Evolutionary conservation across 306 rosid genomes (phyloP).

Genomic region (Cucumis hystrix): DNA sequence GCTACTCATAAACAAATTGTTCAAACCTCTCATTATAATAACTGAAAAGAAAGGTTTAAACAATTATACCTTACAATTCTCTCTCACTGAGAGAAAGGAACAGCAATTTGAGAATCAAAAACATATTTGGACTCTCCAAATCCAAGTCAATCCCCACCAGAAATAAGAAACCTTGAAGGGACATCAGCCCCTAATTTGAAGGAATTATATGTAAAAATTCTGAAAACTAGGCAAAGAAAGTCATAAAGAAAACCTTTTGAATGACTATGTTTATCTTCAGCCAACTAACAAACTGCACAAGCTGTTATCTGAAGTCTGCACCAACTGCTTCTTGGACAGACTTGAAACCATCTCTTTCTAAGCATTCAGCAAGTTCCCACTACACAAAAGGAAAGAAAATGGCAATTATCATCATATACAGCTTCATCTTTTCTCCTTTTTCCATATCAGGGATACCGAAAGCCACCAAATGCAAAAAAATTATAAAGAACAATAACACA

Average conservation of each 20-base stretch:
- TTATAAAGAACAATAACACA: background rate
- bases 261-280: background rate
- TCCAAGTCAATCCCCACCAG: background rate
- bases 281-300: background rate
- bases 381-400: slow-evolving; percentile 13
- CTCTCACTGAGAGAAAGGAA: background rate
- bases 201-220: background rate
- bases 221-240: background rate
- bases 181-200: background rate
- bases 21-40: background rate
- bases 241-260: background rate
- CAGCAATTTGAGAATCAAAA: background rate
- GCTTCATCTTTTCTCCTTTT: background rate
- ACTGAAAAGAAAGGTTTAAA: background rate
- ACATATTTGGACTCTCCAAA: background rate
- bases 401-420: background rate
- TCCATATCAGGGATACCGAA: background rate
- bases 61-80: background rate
- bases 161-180: background rate
- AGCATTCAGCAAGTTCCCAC: slow-evolving; percentile 73
- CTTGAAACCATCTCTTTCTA: slow-evolving; percentile 92
- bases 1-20: too few species aligned
- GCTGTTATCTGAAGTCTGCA: slow-evolving; percentile 50
- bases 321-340: slow-evolving; percentile 77
- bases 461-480: background rate